Evolutionary conservation across 371 early-diverging fungal species (phyloP).

Genomic region (Mucor plumbeus): DNA sequence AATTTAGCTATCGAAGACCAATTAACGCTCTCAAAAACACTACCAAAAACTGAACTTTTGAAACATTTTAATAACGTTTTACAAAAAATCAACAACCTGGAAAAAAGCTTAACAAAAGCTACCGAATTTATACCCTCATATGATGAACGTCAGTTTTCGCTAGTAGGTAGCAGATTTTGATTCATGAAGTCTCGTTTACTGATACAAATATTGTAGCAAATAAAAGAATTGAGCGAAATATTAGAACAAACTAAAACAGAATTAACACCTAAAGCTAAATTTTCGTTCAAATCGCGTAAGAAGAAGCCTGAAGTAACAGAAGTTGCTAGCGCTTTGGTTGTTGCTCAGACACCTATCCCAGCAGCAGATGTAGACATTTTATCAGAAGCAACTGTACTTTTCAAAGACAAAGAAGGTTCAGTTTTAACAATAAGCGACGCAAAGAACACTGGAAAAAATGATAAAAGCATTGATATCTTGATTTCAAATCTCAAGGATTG

Average conservation of each 20-base stretch:
- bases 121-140: constrained; percentile 59
- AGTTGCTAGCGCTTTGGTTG: constrained; percentile 2
- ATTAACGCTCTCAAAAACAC: constrained; percentile 23
- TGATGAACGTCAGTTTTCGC: constrained; percentile 61
- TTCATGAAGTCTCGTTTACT: neutral
- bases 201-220: constrained; percentile 41
- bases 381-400: constrained; percentile 33
- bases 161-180: constrained; percentile 28
- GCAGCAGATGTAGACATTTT: constrained; percentile 9
- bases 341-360: constrained; percentile 7
- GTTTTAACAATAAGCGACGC: constrained; percentile 3
- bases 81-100: constrained; percentile 54
- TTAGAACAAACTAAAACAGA: constrained; percentile 37
- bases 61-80: constrained; percentile 42
- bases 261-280: constrained; percentile 63
- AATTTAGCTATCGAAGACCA: constrained; percentile 45
- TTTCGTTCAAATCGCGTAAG: constrained; percentile 65
- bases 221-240: constrained; percentile 49
- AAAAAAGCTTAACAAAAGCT: constrained; percentile 61
- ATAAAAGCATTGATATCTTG: constrained; percentile 51
- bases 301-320: constrained; percentile 25
- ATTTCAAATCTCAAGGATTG: constrained; percentile 59
- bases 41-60: constrained; percentile 37
- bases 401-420: constrained; percentile 23
- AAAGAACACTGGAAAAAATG: neutral